Base-by-base conservation (phyloP, 2,329 filamentous ascomycete genomes). In the Coniochaeta sp. region DNA sequence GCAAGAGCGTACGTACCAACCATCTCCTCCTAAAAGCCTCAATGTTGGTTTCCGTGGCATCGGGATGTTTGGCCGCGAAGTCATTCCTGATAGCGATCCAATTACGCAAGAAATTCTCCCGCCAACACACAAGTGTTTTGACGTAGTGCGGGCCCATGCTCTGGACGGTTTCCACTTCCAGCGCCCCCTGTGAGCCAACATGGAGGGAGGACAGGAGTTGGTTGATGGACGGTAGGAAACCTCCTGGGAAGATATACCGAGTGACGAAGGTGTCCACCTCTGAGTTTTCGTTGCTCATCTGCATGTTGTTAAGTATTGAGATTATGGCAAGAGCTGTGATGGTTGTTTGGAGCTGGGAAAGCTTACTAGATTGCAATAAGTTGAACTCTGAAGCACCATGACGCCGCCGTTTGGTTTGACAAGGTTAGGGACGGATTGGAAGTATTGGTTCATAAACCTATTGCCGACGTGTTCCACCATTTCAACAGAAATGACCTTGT, bases 191-290 rank as follows among this genome's bases (percentile, higher is more conserved):
- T 0, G 83, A 85, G 30, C 82, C 82, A 24, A 72, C 71, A 35
- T 75, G 77, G 56, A 90, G 84, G 30, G 83, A 76, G 48, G 74
- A 70, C 22, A 84, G 66, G 16, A 85, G 67, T 57, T 83, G 77
- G 13, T 73, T 78, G 28, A 75, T 73, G 3, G 76, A 78, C 0
- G 81, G 81, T 6, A 90, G 70, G 61, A 89, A 85, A 1, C 86
- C 87, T n/a, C 86, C 86, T 0, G 86, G 87, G 66, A 91, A 90
- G 51, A 90, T 89, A 67, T 90, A 88, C 55, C 83, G 82, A 52
- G 85, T 79, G 62, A 90, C 89, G 66, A 90, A 90, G 62, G 7
- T 30, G 28, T 30, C 28, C 7, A 30, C 28, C 7, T 30, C 13
- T 7, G 28, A 7, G 28, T 30, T 7, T 7, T 7, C 7, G 28